A percentile compares a stretch with the other conserved stretches of the same genome.
These are phyloP conservation scores for Ganoderma lingzhi DNA, from an alignment of 1,284 basidiomycete species.

Conservation along the genomic window DNA sequence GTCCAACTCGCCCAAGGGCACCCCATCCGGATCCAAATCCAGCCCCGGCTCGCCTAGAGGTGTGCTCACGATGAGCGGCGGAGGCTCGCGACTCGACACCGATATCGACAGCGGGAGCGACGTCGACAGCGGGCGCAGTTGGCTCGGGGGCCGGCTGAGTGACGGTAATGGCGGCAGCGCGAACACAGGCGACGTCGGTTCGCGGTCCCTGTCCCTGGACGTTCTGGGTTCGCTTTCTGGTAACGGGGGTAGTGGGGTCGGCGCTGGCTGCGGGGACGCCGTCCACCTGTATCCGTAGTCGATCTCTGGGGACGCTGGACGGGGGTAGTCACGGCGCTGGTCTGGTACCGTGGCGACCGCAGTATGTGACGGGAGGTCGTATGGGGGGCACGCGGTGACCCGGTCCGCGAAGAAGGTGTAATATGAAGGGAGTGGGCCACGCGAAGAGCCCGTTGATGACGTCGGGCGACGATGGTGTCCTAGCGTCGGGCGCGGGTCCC, in stretches of 20 bases:
- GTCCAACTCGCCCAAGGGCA: conserved; percentile 32
- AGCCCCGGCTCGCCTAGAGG: conserved; percentile 18
- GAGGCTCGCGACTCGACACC: conserved; percentile 21
- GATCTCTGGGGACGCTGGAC: conserved; percentile 26
- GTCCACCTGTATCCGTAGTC: conserved; percentile 36
- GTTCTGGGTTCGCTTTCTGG: conserved; percentile 9
- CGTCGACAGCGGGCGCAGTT: conserved; percentile 24
- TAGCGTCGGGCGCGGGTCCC: conserved; percentile 42
- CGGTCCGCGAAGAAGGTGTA: conserved; percentile 57
- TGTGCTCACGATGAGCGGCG: conserved; percentile 19
- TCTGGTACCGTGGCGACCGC: conserved; percentile 7
- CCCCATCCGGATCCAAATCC: conserved; percentile 38
- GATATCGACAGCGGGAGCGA: conserved; percentile 20
- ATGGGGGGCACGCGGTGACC: conserved; percentile 48
- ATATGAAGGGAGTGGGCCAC: conserved; percentile 37
- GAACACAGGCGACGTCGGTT: conserved; percentile 24
- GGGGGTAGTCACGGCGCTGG: conserved; percentile 19
- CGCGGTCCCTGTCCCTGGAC: conserved; percentile 12
- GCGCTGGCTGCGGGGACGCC: conserved; percentile 31
- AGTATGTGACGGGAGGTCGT: conserved; percentile 32
- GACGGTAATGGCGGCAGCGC: conserved; percentile 29
- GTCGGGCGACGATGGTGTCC: conserved; percentile 29
- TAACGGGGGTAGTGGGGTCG: conserved; percentile 17
- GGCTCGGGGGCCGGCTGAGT: conserved; percentile 19
- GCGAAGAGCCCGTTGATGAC: conserved; percentile 19